Evolutionary conservation across 2,329 filamentous ascomycete species (phyloP), one percentile per base, ranked within the genome.

Genomic region (Phoma herbarum): DNA sequence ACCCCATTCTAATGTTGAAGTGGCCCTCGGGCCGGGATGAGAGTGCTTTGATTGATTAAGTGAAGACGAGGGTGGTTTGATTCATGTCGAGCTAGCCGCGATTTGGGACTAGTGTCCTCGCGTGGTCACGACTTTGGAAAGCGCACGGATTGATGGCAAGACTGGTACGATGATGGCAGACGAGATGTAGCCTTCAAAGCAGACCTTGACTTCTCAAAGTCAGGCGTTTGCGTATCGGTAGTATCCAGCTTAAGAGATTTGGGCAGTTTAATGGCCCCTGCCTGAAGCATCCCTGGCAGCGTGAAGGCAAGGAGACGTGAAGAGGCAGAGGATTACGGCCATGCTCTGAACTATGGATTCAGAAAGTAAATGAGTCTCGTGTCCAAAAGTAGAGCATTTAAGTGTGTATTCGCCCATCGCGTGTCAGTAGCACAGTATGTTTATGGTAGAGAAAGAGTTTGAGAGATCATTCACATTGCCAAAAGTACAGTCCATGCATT

Each of bases 401-500:
- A n/a, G n/a, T n/a, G n/a, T n/a, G n/a, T n/a, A n/a, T n/a, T n/a
- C n/a, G n/a, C n/a, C n/a, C n/a, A n/a, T n/a, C n/a, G n/a, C 18
- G 8, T 20, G 18, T 39, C 16, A 20, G 35, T 20, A 4, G 20
- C 11, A 14, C n/a, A 5, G 18, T 23, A 18, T 20, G 16, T 4
- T 22, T 9, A 14, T 2, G 2, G 33, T 1, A 46, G 6, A 29
- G 57, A 39, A 28, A 52, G 48, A 47, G 28, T 52, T 41, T 44
- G 49, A 52, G 39, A 14, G 23, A 16, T 43, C 47, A 42, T 45
- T 69, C 60, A 66, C 65, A 67, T 64, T 63, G 59, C 59, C 60
- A 68, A 60, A 59, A 70, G 66, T 68, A 66, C 64, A 72, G 65
- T 63, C 64, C 60, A 73, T 75, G 71, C 72, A 69, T 73, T 72